Evolutionary conservation across 768 basidiomycete genomes (phyloP), one percentile per base, ranked within the genome.

Genomic region (Pisolithus tinctorius): DNA sequence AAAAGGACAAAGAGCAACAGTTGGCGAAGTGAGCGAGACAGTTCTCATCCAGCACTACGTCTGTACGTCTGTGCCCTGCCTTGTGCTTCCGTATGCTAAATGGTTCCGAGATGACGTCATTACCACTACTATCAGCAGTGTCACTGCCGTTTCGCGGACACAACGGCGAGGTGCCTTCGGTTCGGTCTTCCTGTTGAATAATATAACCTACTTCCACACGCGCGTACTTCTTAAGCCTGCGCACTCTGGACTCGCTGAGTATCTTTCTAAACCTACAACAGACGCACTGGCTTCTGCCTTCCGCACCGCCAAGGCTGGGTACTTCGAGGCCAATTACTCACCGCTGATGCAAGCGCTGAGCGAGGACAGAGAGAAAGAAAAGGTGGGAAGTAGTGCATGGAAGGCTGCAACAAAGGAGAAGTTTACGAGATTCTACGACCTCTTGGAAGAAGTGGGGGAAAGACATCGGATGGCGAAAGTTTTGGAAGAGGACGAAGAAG

Each of bases 241-340:
- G 14, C 70, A 80, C 53, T 67, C 75, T 1, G 64, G 67, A 0
- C 67, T 86, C 3, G 64, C 70, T 14, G 62, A 73, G 8, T 64
- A 88, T 11, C 67, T 92, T 36, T 80, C 86, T 11, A 76, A 76
- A 27, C 76, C 82, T 1, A 76, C 86, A 0, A 70, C 78, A 42
- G 85, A 88, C 20, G 56, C 74, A 17, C 73, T 93, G 27, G 78
- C 80, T 54, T 84, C 83, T 5, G 81, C 79, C 53, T 88, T 83
- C 70, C 81, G 88, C 36, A 89, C 82, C 0, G 84, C 89, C 40
- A 90, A 90, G 65, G 86, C 88, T 8, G 84, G 75, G 4, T 93
- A 93, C 66, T 89, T 89, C 53, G 89, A 91, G 55, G 74, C 84
- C 23, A 92, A 89, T 67, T 90, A 86, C 64, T 81, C 83, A 6